phyloP scores from a whole-genome alignment of 306 rosid genomes.

The Quercus gilva region DNA sequence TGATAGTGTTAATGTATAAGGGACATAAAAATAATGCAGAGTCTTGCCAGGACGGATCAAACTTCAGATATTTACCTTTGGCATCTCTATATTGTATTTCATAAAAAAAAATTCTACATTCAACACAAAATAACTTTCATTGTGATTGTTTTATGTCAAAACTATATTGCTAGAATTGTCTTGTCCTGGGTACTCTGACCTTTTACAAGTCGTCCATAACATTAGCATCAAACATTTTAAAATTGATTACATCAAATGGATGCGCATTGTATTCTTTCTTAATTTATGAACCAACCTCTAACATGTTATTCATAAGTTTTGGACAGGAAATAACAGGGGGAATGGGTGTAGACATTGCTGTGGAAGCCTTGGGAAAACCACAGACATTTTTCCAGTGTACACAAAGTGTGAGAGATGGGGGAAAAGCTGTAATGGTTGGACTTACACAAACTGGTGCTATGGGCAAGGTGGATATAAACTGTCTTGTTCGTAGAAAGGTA shows the following conservation, averaged over 20 bases:
- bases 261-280: neutral
- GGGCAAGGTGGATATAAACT: constrained; percentile 88
- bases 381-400: constrained; percentile 81
- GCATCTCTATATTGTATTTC: no score
- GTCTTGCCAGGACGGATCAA: no score
- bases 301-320: constrained; percentile 9
- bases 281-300: constrained; percentile 1
- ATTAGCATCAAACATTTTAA: neutral
- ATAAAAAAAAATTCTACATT: no score
- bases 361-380: constrained; percentile 92
- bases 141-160: neutral
- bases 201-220: neutral
- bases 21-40: no score
- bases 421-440: constrained; percentile 96
- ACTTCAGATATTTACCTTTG: no score
- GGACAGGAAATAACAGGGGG: constrained; percentile 93
- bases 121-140: no score
- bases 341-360: constrained; percentile 87
- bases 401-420: constrained; percentile 89
- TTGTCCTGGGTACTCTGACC: neutral
- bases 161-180: neutral
- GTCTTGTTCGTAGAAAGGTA: constrained; percentile 92
- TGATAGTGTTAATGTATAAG: no score
- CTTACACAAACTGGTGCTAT: constrained; percentile 69
- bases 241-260: neutral